Base-by-base conservation (phyloP, 1,139 yeast species). In the Pichia sp. region DNA sequence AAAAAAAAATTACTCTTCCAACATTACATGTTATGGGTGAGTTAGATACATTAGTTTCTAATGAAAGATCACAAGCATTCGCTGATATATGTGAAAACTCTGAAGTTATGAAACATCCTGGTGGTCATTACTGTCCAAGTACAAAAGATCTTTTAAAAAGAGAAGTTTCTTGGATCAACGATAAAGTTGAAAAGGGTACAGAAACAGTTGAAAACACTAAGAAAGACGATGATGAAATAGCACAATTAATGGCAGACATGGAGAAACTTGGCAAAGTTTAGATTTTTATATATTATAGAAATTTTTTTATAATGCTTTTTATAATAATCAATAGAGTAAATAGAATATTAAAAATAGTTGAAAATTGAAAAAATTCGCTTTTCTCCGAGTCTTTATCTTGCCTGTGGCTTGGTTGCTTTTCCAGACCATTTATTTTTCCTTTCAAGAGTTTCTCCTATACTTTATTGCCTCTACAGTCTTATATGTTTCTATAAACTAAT, bases 1-100 rank as follows among this genome's bases (percentile, higher is more conserved):
- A 65, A n/a, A 62, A 69, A 48, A 57, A 59, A 33, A 65, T 82
- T 41, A 63, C 67, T 12, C 61, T 81, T 2, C 85, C 86, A 5
- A 69, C 83, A 2, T 66, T 92, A 44, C 96, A 89, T 60, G 82
- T 92, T 0, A 66, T 81, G 45, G 97, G 97, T 7, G 90, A 90
- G 45, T 66, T 89, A 35, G 98, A 92, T 59, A 87, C 97, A 0
- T 82, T 92, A 16, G 92, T 90, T 3, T 78, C 82, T n/a, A 89
- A 84, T 41, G 82, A 76, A 40, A 71, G 94, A 49, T 73, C 83
- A 0, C 66, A 76, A 64, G 65, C 70, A 1, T 66, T 90, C 35
- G 80, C 70, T 55, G 74, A 86, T 10, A 63, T 70, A 2, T 78
- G 82, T 53, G 73, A 73, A 42, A 67, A 67, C 7, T 64, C 69